Percentiles rank a stretch among this genome's conserved stretches.
phyloP scores from a whole-genome alignment of 805 yeast genomes.

The Hanseniaspora valbyensis region DNA sequence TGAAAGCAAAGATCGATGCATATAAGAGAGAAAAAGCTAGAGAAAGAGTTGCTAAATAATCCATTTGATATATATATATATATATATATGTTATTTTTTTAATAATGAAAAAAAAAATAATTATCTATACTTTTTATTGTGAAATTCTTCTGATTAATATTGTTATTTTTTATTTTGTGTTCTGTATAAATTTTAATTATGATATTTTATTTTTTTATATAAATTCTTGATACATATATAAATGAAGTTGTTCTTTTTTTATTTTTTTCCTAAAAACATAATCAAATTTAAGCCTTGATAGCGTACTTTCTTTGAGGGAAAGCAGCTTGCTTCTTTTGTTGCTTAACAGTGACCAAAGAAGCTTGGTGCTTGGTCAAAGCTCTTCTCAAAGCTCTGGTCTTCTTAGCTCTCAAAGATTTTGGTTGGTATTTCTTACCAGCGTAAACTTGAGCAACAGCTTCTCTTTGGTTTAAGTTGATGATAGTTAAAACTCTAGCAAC shows the following conservation, averaged over 20 bases:
- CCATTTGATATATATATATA: no score
- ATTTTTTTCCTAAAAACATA: slow-evolving; percentile 12
- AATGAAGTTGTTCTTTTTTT: slow-evolving; percentile 8
- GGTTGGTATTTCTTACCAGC: slow-evolving; percentile 90
- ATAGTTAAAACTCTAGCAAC: slow-evolving; percentile 96
- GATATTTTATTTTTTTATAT: slow-evolving; percentile 12
- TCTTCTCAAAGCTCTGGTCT: slow-evolving; percentile 99
- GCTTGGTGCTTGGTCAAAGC: slow-evolving; percentile 81
- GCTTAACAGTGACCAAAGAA: slow-evolving; percentile 70
- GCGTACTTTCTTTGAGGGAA: slow-evolving; percentile 98
- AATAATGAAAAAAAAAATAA: background rate
- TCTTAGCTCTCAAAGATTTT: slow-evolving; percentile 98
- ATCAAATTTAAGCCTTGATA: slow-evolving; percentile 74
- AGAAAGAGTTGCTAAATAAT: no score
- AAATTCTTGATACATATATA: slow-evolving; percentile 11
- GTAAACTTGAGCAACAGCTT: slow-evolving; percentile 88
- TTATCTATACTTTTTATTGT: no score
- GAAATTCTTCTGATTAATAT: no score
- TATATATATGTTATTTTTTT: no score
- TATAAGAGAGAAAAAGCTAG: slow-evolving; percentile 40
- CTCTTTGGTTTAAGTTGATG: slow-evolving; percentile 95
- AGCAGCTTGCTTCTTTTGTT: slow-evolving; percentile 83
- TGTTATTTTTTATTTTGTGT: slow-evolving; percentile 4
- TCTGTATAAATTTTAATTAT: slow-evolving; percentile 15
- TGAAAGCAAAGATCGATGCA: slow-evolving; percentile 48